Evolutionary conservation across 192 early-diverging fungal species (phyloP).

Genomic region (Rhizophagus sp.): DNA sequence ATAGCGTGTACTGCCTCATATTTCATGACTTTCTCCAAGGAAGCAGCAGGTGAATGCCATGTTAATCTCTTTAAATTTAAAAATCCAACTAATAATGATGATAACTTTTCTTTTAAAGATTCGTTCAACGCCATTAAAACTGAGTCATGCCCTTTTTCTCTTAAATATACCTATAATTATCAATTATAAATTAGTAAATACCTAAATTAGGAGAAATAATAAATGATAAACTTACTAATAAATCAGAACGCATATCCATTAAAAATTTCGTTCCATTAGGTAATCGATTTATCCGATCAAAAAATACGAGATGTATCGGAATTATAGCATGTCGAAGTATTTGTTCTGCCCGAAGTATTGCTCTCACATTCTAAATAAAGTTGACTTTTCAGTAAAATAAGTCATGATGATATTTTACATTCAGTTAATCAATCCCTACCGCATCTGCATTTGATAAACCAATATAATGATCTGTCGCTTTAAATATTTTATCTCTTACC

Average conservation of each 20-base stretch:
- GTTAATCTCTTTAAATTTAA: slow-evolving; percentile 81
- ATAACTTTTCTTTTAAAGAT: slow-evolving; percentile 64
- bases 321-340: slow-evolving; percentile 64
- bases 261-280: slow-evolving; percentile 83
- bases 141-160: slow-evolving; percentile 44
- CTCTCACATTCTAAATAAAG: slow-evolving; percentile 13
- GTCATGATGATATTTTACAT: background rate
- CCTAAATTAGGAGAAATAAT: no score
- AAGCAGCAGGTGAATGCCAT: slow-evolving; percentile 75
- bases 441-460: slow-evolving; percentile 24
- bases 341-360: slow-evolving; percentile 51
- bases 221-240: slow-evolving; percentile 55
- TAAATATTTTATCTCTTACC: slow-evolving; percentile 37
- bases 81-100: slow-evolving; percentile 76
- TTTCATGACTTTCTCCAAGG: slow-evolving; percentile 82
- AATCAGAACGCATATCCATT: slow-evolving; percentile 73
- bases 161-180: slow-evolving; percentile 28
- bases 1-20: slow-evolving; percentile 94
- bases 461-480: slow-evolving; percentile 39
- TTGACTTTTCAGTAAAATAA: background rate
- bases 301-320: slow-evolving; percentile 71
- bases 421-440: slow-evolving; percentile 11
- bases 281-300: slow-evolving; percentile 73
- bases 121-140: slow-evolving; percentile 62
- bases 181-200: background rate